Percentiles rank a stretch among this genome's conserved stretches.
phyloP scores from a whole-genome alignment of 768 basidiomycete species.

The Hygrocybe punicea region DNA sequence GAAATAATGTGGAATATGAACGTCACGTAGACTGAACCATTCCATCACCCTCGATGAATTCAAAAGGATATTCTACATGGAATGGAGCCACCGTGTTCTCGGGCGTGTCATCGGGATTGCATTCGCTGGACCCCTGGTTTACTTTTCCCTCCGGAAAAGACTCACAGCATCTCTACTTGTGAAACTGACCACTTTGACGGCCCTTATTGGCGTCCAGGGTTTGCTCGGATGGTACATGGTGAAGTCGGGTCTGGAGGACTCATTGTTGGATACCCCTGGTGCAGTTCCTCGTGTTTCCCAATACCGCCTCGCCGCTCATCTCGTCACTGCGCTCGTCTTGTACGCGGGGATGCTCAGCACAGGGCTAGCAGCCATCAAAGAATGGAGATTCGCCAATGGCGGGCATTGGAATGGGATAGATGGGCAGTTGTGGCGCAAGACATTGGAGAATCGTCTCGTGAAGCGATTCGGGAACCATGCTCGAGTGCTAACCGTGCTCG shows the following conservation, averaged over 20 bases:
- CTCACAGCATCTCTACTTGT: constrained; percentile 60
- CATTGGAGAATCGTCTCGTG: constrained; percentile 56
- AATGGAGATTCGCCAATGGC: constrained; percentile 67
- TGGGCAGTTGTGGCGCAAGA: constrained; percentile 40
- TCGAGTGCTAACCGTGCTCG: constrained; percentile 66
- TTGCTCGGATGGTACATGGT: constrained; percentile 99
- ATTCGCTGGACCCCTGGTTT: constrained; percentile 81
- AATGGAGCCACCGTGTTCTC: constrained; percentile 93
- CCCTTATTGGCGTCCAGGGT: constrained; percentile 88
- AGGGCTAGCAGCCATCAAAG: constrained; percentile 70
- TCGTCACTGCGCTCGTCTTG: constrained; percentile 87
- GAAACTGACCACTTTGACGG: constrained; percentile 68
- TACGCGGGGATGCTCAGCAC: constrained; percentile 90
- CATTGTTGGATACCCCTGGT: constrained; percentile 72
- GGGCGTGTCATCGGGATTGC: constrained; percentile 81
- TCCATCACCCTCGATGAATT: constrained; percentile 85
- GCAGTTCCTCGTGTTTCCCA: constrained; percentile 94
- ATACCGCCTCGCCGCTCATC: constrained; percentile 92
- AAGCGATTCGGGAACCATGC: constrained; percentile 57
- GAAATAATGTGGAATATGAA: too few species aligned
- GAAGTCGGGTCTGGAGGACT: constrained; percentile 86
- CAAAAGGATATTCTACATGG: constrained; percentile 97
- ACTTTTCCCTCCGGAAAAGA: constrained; percentile 70
- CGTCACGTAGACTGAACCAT: constrained; percentile 69
- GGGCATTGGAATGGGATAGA: constrained; percentile 57